These are phyloP conservation scores for Peronospora farinosa DNA, from an alignment of 352 stramenopile genomes.

Conservation along the genomic window DNA sequence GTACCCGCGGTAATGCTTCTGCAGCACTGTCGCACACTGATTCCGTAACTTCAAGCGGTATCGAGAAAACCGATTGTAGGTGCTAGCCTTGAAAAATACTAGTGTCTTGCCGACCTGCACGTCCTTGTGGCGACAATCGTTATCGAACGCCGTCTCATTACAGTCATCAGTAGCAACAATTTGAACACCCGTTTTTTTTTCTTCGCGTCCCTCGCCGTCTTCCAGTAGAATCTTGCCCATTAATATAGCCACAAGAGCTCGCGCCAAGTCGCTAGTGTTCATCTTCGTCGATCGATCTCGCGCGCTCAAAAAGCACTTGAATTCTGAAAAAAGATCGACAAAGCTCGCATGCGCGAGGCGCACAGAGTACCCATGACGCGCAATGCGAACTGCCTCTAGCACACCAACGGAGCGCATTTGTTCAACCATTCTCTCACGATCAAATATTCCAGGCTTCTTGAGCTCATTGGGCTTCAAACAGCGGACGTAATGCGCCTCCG, in stretches of 20 bases:
- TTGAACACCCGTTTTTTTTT: conserved; percentile 12
- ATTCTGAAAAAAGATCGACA: conserved; percentile 63
- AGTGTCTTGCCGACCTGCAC: conserved; percentile 58
- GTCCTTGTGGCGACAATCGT: conserved; percentile 27
- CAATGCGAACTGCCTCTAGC: conserved; percentile 93
- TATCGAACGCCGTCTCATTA: conserved; percentile 19
- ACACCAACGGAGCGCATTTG: conserved; percentile 96
- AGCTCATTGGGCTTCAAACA: conserved; percentile 98
- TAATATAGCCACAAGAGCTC: conserved; percentile 29
- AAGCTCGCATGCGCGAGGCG: conserved; percentile 92
- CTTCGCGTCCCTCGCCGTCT: conserved; percentile 18
- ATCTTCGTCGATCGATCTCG: conserved; percentile 19
- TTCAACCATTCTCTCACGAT: conserved; percentile 89
- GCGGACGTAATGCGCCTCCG: conserved; percentile 96
- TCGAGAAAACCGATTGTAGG: conserved; percentile 48
- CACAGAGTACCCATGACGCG: conserved; percentile 92
- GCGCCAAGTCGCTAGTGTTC: conserved; percentile 29
- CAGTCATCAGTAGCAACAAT: conserved; percentile 13
- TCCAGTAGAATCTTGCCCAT: conserved; percentile 34
- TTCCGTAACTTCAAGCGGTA: conserved; percentile 39
- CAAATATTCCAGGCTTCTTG: conserved; percentile 55
- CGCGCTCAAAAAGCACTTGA: conserved; percentile 33
- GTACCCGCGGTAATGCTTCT: conserved; percentile 45
- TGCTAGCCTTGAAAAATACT: conserved; percentile 58
- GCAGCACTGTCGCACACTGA: conserved; percentile 33